Evolutionary conservation across 139 green algal species (phyloP), one percentile per base, ranked within the genome.

Genomic region (Coelastrella sp.): DNA sequence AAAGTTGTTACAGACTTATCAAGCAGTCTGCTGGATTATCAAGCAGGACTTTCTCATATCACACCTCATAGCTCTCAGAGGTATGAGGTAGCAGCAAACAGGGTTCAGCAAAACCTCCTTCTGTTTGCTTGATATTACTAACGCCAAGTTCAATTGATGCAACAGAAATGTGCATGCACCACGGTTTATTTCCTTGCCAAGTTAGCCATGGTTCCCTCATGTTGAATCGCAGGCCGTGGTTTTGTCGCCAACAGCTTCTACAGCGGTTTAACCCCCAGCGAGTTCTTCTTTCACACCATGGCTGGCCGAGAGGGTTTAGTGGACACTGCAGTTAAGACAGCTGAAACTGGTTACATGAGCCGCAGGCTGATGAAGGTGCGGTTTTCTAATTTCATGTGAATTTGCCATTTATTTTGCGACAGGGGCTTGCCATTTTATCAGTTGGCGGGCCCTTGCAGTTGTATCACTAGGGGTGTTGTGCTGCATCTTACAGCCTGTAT

Each of bases 221-320:
- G 63, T 70, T 5, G 14, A 1, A 0, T 70, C 63, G 68, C 91
- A 93, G 97, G 95, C 85, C 98, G 99, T 88, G 98, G 98, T 76
- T 99, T 99, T 93, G 98, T 99, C 72, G 97, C 96, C 73, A 98
- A 97, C 93, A 97, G 93, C n/a, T 99, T 99, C 95, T 99, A 98
- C 93, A 93, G 88, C 78, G 98, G 98, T 6, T 95, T 99, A 27
- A 97, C 91, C 10, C 96, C 98, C 74, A 99, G 97, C 6, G 98
- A 99, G 95, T 99, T 99, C 87, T 99, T 99, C 94, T 99, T 99
- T 93, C 98, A 99, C 95, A 99, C 98, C 82, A 99, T 99, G 98
- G 98, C 95, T 0, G 97, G 97, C 9, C 92, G 97, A 0, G 97
- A 99, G 93, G 97, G 98, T 0, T 94, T 99, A 81, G 98, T 99